phyloP scores from a whole-genome alignment of 352 stramenopile genomes.

The Globisporangium takayamanum region DNA sequence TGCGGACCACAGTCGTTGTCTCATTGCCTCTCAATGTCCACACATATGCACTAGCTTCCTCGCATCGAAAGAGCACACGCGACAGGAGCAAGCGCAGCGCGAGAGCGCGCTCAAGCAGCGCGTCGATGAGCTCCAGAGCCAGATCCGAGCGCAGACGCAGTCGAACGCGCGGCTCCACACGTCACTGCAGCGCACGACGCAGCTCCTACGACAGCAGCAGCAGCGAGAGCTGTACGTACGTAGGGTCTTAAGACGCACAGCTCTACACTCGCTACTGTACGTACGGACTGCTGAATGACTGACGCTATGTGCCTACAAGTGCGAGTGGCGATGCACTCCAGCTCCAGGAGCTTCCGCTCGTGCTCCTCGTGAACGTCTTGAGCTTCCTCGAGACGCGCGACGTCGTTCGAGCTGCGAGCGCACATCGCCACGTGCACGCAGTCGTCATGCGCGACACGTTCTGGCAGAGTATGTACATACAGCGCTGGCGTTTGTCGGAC shows the following conservation, averaged over 20 bases:
- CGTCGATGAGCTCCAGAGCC: constrained; percentile 15
- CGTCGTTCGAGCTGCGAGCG: constrained; percentile 8
- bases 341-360: constrained; percentile 14
- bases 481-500: constrained; percentile 15
- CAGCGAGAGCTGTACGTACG: not conserved
- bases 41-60: constrained; percentile 9
- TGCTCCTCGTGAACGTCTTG: constrained; percentile 13
- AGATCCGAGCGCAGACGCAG: constrained; percentile 9
- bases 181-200: constrained; percentile 8
- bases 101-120: constrained; percentile 14
- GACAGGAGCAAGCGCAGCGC: constrained; percentile 17
- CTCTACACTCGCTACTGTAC: no score
- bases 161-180: constrained; percentile 12
- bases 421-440: constrained; percentile 14
- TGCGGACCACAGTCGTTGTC: not conserved
- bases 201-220: constrained; percentile 3
- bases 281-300: no score
- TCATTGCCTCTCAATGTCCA: not conserved
- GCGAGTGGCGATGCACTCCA: not conserved
- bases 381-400: constrained; percentile 13
- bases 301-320: not conserved
- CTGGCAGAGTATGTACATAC: constrained; percentile 18
- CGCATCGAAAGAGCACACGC: constrained; percentile 18
- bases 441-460: constrained; percentile 14
- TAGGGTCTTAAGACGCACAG: no score